Conservation (phyloP, 371 early-diverging fungal species). For the Mucor lusitanicus region DNA sequence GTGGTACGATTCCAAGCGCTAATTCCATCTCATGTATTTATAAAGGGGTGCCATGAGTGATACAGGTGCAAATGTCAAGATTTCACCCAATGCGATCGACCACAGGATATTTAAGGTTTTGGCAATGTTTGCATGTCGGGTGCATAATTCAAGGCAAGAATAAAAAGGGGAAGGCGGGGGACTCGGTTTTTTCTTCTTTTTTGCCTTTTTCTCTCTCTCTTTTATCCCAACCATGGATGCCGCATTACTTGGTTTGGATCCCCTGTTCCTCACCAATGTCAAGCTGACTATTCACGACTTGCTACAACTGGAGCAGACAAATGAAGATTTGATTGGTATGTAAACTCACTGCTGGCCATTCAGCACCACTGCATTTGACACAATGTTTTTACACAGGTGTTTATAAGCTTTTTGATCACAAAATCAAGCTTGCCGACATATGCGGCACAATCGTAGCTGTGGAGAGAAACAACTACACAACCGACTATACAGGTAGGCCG, state of each 20-base stretch:
- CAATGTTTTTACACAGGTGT: background rate
- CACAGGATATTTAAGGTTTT: no score
- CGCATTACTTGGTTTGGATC: conserved; percentile 1
- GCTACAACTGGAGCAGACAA: background rate
- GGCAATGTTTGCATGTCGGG: no score
- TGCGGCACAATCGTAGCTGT: conserved; percentile 18
- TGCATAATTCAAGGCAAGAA: no score
- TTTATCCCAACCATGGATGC: background rate
- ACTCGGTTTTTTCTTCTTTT: no score
- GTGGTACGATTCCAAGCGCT: no score
- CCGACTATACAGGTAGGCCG: conserved; percentile 8
- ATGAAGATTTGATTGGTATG: background rate
- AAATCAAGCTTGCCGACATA: conserved; percentile 8
- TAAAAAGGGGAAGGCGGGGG: no score
- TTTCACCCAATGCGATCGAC: no score
- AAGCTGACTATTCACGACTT: conserved; percentile 9
- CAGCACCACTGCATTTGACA: background rate
- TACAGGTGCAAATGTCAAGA: no score
- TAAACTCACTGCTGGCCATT: background rate
- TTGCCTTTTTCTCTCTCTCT: background rate
- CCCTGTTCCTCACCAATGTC: conserved; percentile 3
- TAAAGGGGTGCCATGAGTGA: no score
- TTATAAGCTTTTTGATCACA: background rate
- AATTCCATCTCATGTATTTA: no score
- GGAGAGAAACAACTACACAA: background rate